phyloP scores from a whole-genome alignment of 179 eudicot genomes.

The Corrigiola litoralis region DNA sequence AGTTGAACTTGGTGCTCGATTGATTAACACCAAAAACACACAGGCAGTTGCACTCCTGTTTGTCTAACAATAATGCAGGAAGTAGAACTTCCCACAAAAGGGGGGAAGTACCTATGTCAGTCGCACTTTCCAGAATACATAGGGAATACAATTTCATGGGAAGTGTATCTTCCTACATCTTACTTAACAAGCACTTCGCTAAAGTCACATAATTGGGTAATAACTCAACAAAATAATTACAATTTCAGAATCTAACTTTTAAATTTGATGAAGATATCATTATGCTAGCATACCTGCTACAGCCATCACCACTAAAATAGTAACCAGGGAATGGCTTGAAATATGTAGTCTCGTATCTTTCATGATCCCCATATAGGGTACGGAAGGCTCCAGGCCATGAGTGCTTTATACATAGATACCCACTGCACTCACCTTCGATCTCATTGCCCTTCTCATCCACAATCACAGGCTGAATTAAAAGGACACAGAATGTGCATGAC shows the following conservation, averaged over 20 bases:
- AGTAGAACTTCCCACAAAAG: no score
- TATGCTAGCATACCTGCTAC: slow-evolving; percentile 61
- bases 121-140: no score
- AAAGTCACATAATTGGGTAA: neutral
- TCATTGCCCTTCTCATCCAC: slow-evolving; percentile 96
- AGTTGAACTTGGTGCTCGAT: no score
- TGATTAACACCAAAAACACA: no score
- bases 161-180: no score
- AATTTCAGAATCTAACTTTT: neutral
- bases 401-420: slow-evolving; percentile 75
- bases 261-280: neutral
- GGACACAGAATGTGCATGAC: slow-evolving; percentile 9
- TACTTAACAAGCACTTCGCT: no score
- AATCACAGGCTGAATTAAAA: slow-evolving; percentile 72
- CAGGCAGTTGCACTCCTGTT: no score
- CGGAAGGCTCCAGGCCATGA: slow-evolving; percentile 99
- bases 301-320: slow-evolving; percentile 94
- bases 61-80: no score
- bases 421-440: slow-evolving; percentile 92
- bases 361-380: slow-evolving; percentile 91
- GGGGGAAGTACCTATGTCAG: no score
- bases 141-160: no score
- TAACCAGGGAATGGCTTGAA: slow-evolving; percentile 97
- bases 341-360: slow-evolving; percentile 95
- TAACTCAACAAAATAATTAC: neutral